A percentile compares a stretch with the other conserved stretches of the same genome.
Conservation (phyloP, 225 moss, liverwort and hornwort genomes). For the Climacium dendroides region DNA sequence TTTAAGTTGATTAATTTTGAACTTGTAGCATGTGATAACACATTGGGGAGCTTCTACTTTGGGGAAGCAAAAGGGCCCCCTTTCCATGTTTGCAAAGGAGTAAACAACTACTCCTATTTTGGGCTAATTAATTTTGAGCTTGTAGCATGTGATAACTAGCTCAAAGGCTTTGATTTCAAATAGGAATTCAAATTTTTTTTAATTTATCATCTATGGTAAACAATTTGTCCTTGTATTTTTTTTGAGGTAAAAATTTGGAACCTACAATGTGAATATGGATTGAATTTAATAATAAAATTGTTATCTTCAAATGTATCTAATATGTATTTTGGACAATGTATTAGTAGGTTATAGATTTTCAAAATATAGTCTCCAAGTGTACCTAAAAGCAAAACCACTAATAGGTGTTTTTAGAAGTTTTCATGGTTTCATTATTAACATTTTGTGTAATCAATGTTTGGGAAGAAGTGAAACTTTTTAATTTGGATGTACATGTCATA, state of each 20-base stretch:
- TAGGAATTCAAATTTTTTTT: not conserved
- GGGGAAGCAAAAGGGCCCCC: too few species aligned
- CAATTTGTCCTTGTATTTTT: not conserved
- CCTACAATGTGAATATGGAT: not conserved
- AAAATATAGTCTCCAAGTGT: not conserved
- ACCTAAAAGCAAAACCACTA: rapidly evolving
- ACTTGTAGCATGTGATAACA: too few species aligned
- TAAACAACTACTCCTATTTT: rapidly evolving
- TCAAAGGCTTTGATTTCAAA: rapidly evolving
- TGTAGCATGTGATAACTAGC: rapidly evolving
- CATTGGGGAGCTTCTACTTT: too few species aligned
- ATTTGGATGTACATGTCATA: rapidly evolving
- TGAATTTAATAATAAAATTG: too few species aligned
- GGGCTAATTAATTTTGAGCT: not conserved
- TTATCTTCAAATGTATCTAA: too few species aligned
- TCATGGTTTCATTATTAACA: not conserved
- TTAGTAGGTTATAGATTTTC: not conserved
- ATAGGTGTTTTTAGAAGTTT: rapidly evolving
- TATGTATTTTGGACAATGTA: not conserved
- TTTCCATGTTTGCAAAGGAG: not conserved
- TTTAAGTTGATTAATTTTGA: too few species aligned
- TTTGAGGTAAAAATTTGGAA: not conserved
- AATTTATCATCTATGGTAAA: rapidly evolving
- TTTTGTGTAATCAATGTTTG: not conserved
- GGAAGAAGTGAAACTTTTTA: rapidly evolving